Base-by-base conservation (phyloP, 2,329 filamentous ascomycete species). In the Neofusicoccum umdonicola region DNA sequence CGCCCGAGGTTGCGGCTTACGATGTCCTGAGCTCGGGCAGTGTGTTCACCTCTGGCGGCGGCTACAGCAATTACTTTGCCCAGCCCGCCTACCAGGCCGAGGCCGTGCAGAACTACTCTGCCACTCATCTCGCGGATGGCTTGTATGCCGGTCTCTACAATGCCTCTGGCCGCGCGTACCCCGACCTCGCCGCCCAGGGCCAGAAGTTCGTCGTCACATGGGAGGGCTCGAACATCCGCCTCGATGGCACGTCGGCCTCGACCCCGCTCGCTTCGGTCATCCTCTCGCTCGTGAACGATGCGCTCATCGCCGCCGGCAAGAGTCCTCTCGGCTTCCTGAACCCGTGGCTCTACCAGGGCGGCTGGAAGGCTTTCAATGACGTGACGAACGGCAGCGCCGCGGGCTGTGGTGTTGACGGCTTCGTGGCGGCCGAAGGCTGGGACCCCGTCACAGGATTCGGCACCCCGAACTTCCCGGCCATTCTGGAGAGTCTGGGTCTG, bases 161-260 rank as follows among this genome's bases (percentile, higher is more conserved):
- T 72, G n/a, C 47, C 63, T 45, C 83, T 3, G 88, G 88, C 0
- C 82, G 88, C 64, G 88, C 77, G 0, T 85, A 87, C 67, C 87
- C 88, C 0, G 88, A 90, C 69, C 80, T 91, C 22, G 83, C 87
- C 1, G 84, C 84, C 7, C 84, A 86, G 66, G 89, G 88, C 22
- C 73, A 72, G 73, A 72, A 77, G 66, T 84, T 82, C 68, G 77
- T 76, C 3, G 76, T 80, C 27, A 72, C 82, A 35, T 77, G 79
- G 72, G 76, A 80, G 63, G 76, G 77, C 2, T 75, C 70, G 0
- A 73, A 80, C 48, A 68, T 68, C 1, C 69, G 71, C 5, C 70
- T 84, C 27, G 81, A 79, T n/a, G 85, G 85, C 11, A 85, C 82
- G 3, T 83, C 80, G 27, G 84, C 86, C 37, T 82, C 87, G 0